phyloP scores from a whole-genome alignment of 2,329 filamentous ascomycete genomes.

The Talaromyces sp. region DNA sequence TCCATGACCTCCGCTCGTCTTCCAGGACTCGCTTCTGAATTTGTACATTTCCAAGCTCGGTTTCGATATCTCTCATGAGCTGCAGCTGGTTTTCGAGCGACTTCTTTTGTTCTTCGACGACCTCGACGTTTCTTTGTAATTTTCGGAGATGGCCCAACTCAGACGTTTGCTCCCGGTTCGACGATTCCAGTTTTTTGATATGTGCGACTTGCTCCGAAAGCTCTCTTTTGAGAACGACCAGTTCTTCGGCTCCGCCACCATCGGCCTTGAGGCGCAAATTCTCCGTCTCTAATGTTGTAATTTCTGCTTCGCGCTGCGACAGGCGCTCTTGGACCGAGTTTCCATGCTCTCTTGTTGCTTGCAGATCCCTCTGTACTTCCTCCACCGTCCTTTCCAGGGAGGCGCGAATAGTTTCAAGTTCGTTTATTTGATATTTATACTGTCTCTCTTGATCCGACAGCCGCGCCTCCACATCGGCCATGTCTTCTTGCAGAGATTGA shows the following conservation, averaged over 20 bases:
- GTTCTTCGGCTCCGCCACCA: conserved; percentile 77
- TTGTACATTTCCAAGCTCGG: conserved; percentile 71
- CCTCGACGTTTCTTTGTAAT: conserved; percentile 77
- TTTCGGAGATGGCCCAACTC: conserved; percentile 80
- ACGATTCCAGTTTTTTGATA: conserved; percentile 74
- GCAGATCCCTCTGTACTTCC: conserved; percentile 46
- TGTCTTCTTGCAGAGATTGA: conserved; percentile 69
- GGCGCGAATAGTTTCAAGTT: conserved; percentile 56
- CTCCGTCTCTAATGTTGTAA: conserved; percentile 73
- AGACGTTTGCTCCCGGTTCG: conserved; percentile 69
- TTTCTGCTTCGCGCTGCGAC: conserved; percentile 61
- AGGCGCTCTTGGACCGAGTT: conserved; percentile 61
- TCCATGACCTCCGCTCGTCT: conserved; percentile 82
- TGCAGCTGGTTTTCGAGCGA: conserved; percentile 71
- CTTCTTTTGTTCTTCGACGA: conserved; percentile 93
- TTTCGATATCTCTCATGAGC: conserved; percentile 65
- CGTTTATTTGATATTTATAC: conserved; percentile 51
- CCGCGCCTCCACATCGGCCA: conserved; percentile 74
- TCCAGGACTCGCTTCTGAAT: conserved; percentile 81
- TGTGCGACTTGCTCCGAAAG: conserved; percentile 88
- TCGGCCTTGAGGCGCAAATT: conserved; percentile 79
- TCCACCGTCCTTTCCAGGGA: conserved; percentile 52
- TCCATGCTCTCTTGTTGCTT: conserved; percentile 52
- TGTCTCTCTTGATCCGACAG: conserved; percentile 65
- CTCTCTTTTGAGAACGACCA: conserved; percentile 79